These are phyloP conservation scores for Collybia mongolica DNA, from an alignment of 768 basidiomycete genomes.

Conservation along the genomic window DNA sequence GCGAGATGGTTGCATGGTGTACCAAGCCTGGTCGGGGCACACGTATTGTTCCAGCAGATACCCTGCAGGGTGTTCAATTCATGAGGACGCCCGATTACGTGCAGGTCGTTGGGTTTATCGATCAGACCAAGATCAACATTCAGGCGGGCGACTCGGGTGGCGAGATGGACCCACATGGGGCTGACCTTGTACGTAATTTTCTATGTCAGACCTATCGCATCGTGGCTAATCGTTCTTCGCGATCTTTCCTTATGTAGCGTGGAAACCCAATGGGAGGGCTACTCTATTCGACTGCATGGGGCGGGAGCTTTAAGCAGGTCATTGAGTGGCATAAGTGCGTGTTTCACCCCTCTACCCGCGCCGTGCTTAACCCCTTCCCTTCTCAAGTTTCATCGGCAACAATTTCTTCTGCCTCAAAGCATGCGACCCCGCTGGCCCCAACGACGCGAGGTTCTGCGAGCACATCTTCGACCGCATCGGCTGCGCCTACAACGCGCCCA, in stretches of 20 bases:
- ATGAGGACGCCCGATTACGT: conserved; percentile 52
- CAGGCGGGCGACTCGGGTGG: conserved; percentile 54
- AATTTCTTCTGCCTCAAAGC: conserved; percentile 67
- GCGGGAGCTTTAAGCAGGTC: conserved; percentile 49
- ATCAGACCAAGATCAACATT: conserved; percentile 57
- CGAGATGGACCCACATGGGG: conserved; percentile 70
- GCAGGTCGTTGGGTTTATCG: conserved; percentile 54
- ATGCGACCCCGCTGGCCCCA: conserved; percentile 57
- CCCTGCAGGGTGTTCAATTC: conserved; percentile 56
- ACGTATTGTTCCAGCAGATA: conserved; percentile 57
- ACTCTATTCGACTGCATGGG: conserved; percentile 59
- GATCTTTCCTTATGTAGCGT: conserved; percentile 37
- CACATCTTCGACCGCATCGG: conserved; percentile 79
- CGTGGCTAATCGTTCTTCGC: conserved; percentile 2
- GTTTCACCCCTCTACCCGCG: not conserved
- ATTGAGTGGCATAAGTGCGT: conserved; percentile 68
- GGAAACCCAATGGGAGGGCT: conserved; percentile 83
- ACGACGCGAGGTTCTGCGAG: conserved; percentile 57
- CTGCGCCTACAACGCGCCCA: conserved; percentile 71
- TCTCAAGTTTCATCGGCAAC: conserved; percentile 71
- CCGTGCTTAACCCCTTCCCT: not conserved
- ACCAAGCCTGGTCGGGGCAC: conserved; percentile 61
- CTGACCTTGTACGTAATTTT: conserved; percentile 27
- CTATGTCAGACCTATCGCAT: not conserved
- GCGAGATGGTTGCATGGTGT: conserved; percentile 67